These are phyloP conservation scores for Meredithiella fracta DNA, from an alignment of 2,329 filamentous ascomycete species.

Conservation along the genomic window DNA sequence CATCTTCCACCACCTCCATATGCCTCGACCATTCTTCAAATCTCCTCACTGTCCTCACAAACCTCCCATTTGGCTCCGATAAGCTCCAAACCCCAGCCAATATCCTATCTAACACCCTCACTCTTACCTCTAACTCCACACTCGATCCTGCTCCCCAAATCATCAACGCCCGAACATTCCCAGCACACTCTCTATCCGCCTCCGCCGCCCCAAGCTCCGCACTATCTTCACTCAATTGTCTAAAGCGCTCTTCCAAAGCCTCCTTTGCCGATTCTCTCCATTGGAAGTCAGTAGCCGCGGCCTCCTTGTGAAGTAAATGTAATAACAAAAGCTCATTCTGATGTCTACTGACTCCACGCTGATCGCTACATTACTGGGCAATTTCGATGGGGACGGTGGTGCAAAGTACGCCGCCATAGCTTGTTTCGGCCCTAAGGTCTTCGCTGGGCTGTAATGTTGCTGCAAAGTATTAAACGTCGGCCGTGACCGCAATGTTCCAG, in stretches of 20 bases:
- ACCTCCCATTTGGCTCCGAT: conserved; percentile 38
- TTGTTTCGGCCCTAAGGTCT: conserved; percentile 42
- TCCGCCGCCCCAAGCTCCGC: conserved; percentile 24
- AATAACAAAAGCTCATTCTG: conserved; percentile 51
- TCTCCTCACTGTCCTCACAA: conserved; percentile 34
- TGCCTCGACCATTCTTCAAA: conserved; percentile 44
- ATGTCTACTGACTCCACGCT: conserved; percentile 41
- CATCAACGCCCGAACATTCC: conserved; percentile 35
- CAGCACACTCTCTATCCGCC: conserved; percentile 29
- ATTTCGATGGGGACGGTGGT: conserved; percentile 44
- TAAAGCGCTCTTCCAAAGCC: conserved; percentile 32
- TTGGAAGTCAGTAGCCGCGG: conserved; percentile 25
- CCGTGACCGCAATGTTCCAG: conserved; percentile 24
- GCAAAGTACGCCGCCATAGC: conserved; percentile 40
- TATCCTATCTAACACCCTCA: conserved; percentile 41
- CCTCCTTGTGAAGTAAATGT: conserved; percentile 44
- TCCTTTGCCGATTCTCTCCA: conserved; percentile 41
- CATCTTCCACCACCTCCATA: conserved; percentile 30
- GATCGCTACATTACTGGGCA: conserved; percentile 41
- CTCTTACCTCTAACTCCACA: conserved; percentile 34
- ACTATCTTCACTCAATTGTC: conserved; percentile 22
- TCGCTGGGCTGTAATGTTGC: conserved; percentile 51
- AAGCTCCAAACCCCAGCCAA: conserved; percentile 41
- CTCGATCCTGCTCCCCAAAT: conserved; percentile 27
- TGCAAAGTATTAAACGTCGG: conserved; percentile 47